These are phyloP conservation scores for Tolypocladium guangdongense DNA, from an alignment of 2,329 filamentous ascomycete genomes.

Conservation along the genomic window DNA sequence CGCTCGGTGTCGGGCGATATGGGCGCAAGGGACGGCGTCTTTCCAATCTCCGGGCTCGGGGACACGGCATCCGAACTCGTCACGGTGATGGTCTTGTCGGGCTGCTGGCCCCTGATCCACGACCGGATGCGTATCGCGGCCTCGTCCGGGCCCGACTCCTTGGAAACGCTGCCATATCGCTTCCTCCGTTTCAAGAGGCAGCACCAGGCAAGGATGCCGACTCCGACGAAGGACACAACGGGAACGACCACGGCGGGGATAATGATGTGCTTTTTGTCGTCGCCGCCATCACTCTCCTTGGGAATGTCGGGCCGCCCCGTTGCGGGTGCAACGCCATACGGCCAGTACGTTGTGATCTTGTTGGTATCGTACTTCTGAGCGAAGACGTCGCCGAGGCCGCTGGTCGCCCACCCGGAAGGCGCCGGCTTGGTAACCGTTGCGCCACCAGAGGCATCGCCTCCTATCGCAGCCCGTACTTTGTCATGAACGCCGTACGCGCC, in stretches of 20 bases:
- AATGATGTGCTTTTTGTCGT: constrained; percentile 4
- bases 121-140: constrained; percentile 35
- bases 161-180: constrained; percentile 15
- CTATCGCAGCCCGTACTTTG: constrained; percentile 52
- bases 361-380: constrained; percentile 39
- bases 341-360: constrained; percentile 50
- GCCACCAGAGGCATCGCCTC: constrained; percentile 53
- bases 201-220: constrained; percentile 35
- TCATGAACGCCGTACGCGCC: constrained; percentile 59
- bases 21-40: constrained; percentile 14
- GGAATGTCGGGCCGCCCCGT: constrained; percentile 9
- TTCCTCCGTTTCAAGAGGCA: constrained; percentile 39
- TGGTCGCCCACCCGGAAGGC: constrained; percentile 42
- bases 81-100: constrained; percentile 32
- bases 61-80: constrained; percentile 31
- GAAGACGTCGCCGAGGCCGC: constrained; percentile 42
- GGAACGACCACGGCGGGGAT: constrained; percentile 8
- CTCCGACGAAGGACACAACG: not conserved
- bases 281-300: constrained; percentile 11
- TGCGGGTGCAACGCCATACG: constrained; percentile 30
- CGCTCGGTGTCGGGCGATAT: constrained; percentile 1
- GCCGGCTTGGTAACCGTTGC: constrained; percentile 59
- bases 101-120: constrained; percentile 38
- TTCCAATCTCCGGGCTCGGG: constrained; percentile 26
- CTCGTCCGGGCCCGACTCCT: constrained; percentile 33